Base-by-base conservation (phyloP, 1,139 yeast species). In the Debaryomyces udenii region DNA sequence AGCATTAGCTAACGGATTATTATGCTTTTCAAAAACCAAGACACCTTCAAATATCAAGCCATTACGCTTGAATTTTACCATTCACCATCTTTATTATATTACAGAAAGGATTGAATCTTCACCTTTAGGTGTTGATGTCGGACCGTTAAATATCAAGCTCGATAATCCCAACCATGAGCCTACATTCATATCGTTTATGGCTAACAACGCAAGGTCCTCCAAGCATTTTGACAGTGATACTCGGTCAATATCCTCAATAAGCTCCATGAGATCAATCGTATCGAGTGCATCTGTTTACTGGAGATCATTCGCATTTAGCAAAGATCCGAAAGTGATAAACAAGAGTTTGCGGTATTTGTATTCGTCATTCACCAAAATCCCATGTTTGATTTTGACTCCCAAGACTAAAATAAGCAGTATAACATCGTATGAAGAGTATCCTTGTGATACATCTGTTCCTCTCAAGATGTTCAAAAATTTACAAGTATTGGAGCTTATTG, bases 361-460 rank as follows among this genome's bases (percentile, higher is more conserved):
- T 53, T 76, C 83, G n/a, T 80, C 84, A 7, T 82, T 82, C 57
- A 78, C 86, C 7, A 81, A 81, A 49, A 66, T 82, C 27, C 88
- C 88, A 0, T 80, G 87, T 53, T 67, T 82, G 40, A 66, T 83
- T 24, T 57, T 82, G 39, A 75, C 81, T 10, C 84, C 85, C 7
- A 81, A 79, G 44, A 70, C 81, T 7, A 79, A 78, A 45, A 74
- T 82, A 16, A 74, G 68, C 48, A 64, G 78, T 38, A 81, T 82
- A 27, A 69, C 68, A 37, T 81, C 83, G 2, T 83, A 80, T 55
- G 87, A 82, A 55, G 88, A 82, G 55, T 82, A 78, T 51, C 88
- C 88, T 1, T 81, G 84, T 55, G 88, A 82, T 53, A 81, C 87
- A 2, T 75, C 85, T 2, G 83, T 83, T 5, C 88, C 88, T 1